Base-by-base conservation (phyloP, 2,329 filamentous ascomycete genomes). In the Penicillium palitans region DNA sequence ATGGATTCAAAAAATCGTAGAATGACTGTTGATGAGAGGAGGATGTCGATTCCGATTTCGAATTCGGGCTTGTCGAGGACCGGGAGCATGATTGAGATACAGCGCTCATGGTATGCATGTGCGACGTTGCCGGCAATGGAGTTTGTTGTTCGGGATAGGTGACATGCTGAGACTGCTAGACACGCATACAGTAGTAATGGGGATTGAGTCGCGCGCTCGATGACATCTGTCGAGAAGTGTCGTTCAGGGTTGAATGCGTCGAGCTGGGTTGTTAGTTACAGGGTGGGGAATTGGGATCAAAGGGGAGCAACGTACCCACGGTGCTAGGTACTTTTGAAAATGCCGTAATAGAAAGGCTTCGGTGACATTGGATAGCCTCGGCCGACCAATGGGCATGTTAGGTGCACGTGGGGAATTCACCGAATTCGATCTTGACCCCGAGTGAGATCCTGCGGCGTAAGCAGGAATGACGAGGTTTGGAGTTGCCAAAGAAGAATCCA, bases 1-100 rank as follows among this genome's bases (percentile, higher is more conserved):
- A 74, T 69, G 55, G 72, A 71, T 50, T 74, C 72, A 45, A 73
- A 73, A 29, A 73, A 73, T 39, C 72, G 71, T 9, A 74, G 64
- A 40, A 73, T 72, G 4, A 73, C 70, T 2, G 72, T 73, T 7
- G 71, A 73, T 1, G 70, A 68, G 12, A 74, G 69, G 12, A 74
- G 66, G 21, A 72, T 69, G 27, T 74, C 72, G 40, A 74, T 69
- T 15, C 67, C 66, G 39, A 71, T 73, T 15, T 68, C 61, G 35
- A 65, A 70, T 25, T 72, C 66, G 19, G 63, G 64, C 40, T 69
- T 72, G 49, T 72, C 72, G 21, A 74, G 62, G 1, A 69, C 68
- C 0, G 72, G 70, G 4, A 73, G 64, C 61, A 74, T 70, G 19
- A 74, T 74, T 24, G 68, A 69, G 48, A 74, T 67, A 52, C 72